Base-by-base conservation (phyloP, 1,284 basidiomycete genomes). In the Pseudozyma hubeiensis region DNA sequence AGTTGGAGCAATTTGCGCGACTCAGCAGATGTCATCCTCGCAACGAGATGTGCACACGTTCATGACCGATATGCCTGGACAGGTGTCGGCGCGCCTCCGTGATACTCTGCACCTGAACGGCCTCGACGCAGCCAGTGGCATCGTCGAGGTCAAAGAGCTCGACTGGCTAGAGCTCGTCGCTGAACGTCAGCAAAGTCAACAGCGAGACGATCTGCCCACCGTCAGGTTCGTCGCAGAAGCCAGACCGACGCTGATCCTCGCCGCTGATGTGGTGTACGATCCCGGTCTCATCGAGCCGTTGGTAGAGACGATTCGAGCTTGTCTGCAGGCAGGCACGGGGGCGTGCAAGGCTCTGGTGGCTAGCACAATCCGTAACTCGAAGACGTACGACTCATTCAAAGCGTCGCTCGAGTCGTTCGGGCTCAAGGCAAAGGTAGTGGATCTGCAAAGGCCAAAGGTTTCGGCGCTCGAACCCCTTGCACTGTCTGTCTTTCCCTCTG, bases 221-320 rank as follows among this genome's bases (percentile, higher is more conserved):
- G 19, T 69, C 59, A 49, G 48, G 33, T 70, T 75, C n/a, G 60
- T 75, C 17, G 48, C 53, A 19, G 47, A 60, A n/a, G 56, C 58
- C 31, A 58, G 40, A 37, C 75, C 75, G 10, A 73, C 59, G 14
- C 60, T 73, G 40, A 50, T 73, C 43, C 66, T 77, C 4, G 75
- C 75, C 9, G 70, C 75, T 47, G 75, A 77, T 51, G 75, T 77
- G 0, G 75, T 73, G 39, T 77, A 73, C 44, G 75, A 77, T 39
- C 75, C 75, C 34, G 60, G 61, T 54, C 66, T 77, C 33, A 55
- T 69, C 45, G 63, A 53, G 37, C 68, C 75, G 3, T 52, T 77
- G 16, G 75, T 67, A 1, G 56, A 64, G 43, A 70, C 75, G 37
- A 64, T 77, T 16, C 59, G 58, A 17, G 66, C 60, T 2, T 60